phyloP scores from a whole-genome alignment of 805 yeast species.

The Lachancea meyersii region DNA sequence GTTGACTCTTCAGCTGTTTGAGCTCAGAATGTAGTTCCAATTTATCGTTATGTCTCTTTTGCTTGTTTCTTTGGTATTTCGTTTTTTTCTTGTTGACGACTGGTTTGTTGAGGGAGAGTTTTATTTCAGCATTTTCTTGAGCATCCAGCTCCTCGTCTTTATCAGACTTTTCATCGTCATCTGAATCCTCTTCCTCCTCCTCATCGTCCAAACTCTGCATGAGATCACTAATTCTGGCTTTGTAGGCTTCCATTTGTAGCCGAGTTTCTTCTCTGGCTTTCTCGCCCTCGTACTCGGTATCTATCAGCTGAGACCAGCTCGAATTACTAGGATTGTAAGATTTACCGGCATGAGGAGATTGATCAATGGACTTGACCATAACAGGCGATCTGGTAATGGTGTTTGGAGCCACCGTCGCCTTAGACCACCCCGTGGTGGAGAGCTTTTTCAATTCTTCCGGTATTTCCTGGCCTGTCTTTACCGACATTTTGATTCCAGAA shows the following conservation, averaged over 20 bases:
- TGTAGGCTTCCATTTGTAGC: conserved; percentile 54
- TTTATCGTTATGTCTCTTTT: conserved; percentile 56
- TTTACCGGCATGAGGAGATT: conserved; percentile 73
- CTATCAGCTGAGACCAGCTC: conserved; percentile 71
- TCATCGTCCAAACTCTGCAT: conserved; percentile 57
- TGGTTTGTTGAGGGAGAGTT: conserved; percentile 67
- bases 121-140: conserved; percentile 32
- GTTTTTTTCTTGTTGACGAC: conserved; percentile 68
- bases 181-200: conserved; percentile 38
- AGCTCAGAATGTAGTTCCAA: conserved; percentile 49
- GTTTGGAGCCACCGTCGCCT: conserved; percentile 47
- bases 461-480: conserved; percentile 17
- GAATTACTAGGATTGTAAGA: conserved; percentile 83
- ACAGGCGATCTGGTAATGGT: conserved; percentile 51
- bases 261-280: conserved; percentile 61
- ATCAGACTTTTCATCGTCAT: conserved; percentile 35
- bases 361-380: conserved; percentile 44
- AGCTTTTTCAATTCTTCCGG: conserved; percentile 38
- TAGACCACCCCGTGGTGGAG: conserved; percentile 44
- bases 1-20: conserved; percentile 52
- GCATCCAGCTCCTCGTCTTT: conserved; percentile 35
- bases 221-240: conserved; percentile 55
- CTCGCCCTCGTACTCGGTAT: conserved; percentile 60
- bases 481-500: conserved; percentile 27
- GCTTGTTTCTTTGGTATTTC: conserved; percentile 65